These are phyloP conservation scores for Albizia julibrissin DNA, from an alignment of 306 rosid genomes.

Conservation along the genomic window DNA sequence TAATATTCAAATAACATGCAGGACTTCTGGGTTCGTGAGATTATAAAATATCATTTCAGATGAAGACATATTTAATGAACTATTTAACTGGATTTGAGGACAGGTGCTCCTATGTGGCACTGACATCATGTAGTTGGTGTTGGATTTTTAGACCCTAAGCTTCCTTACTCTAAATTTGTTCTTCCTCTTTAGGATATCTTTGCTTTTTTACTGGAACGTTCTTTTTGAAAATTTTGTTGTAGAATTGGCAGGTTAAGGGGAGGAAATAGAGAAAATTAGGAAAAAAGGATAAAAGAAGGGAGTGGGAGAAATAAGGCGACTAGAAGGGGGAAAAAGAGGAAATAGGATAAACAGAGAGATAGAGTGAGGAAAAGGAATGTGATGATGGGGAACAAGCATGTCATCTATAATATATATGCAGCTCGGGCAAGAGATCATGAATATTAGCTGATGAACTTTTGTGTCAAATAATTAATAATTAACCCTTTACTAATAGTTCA, in stretches of 20 bases:
- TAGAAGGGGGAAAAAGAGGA: neutral
- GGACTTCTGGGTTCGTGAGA: neutral
- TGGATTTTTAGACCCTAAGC: neutral
- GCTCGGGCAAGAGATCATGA: conserved; percentile 3
- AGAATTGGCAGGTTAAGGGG: neutral
- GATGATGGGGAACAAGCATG: neutral
- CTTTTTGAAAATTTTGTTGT: neutral
- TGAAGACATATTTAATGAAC: neutral
- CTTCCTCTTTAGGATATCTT: neutral
- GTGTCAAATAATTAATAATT: neutral
- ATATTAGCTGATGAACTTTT: conserved; percentile 16
- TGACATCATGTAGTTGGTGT: neutral
- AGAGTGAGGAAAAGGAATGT: neutral
- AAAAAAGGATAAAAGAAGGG: neutral
- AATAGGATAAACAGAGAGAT: neutral
- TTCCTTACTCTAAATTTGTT: neutral
- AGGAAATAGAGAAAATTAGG: neutral
- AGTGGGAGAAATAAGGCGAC: neutral
- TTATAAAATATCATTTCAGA: neutral
- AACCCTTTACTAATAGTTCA: neutral
- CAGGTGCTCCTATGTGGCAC: neutral
- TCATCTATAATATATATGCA: neutral
- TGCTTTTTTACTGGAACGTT: neutral
- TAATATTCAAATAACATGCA: neutral
- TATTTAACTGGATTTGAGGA: neutral